A percentile compares a stretch with the other conserved stretches of the same genome.
phyloP scores from a whole-genome alignment of 495 filamentous ascomycete genomes.

The Penicillium riverlandense region DNA sequence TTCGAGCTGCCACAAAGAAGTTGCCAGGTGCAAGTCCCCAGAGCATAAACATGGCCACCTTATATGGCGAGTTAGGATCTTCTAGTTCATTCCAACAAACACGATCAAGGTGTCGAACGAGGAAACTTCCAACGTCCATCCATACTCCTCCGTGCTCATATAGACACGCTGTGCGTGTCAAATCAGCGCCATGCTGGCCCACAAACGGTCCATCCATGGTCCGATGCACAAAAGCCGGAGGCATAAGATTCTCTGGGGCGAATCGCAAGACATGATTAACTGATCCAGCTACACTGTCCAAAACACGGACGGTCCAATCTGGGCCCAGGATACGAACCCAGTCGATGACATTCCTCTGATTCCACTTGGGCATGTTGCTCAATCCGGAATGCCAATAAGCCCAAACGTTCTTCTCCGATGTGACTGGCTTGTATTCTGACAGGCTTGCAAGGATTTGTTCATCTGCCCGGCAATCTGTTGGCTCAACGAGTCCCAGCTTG shows the following conservation, averaged over 20 bases:
- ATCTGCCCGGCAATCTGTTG: not conserved
- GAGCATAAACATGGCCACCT: constrained; percentile 4
- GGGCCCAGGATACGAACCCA: constrained; percentile 14
- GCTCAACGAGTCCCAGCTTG: not conserved
- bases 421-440: constrained; percentile 3
- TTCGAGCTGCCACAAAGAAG: constrained; percentile 13
- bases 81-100: constrained; percentile 14
- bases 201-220: constrained; percentile 9
- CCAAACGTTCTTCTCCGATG: constrained; percentile 20
- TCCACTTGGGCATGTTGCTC: constrained; percentile 13
- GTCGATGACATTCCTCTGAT: constrained; percentile 14
- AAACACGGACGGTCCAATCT: constrained; percentile 18
- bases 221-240: constrained; percentile 6
- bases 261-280: constrained; percentile 7
- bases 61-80: constrained; percentile 8
- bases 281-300: constrained; percentile 13
- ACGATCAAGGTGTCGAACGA: constrained; percentile 11
- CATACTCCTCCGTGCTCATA: constrained; percentile 17
- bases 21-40: constrained; percentile 5
- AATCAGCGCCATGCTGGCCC: constrained; percentile 17
- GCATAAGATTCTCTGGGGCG: constrained; percentile 3
- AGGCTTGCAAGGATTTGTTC: not conserved
- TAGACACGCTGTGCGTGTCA: constrained; percentile 10
- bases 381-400: constrained; percentile 21
- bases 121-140: constrained; percentile 17